phyloP scores from a whole-genome alignment of 1,139 yeast genomes.

The Geotrichum klebahnii region DNA sequence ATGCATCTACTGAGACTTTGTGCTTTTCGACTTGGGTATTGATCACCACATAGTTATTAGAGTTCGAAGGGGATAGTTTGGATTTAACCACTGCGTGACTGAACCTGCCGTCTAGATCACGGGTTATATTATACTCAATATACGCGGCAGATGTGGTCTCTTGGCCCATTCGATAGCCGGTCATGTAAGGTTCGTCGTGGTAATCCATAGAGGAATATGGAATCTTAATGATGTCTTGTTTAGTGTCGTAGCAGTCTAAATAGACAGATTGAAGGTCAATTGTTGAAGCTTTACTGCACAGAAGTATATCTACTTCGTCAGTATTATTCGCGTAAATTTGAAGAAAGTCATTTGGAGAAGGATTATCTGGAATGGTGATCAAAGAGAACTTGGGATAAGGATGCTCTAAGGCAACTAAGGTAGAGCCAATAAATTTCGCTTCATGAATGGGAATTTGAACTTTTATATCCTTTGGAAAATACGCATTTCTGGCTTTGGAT shows the following conservation, averaged over 20 bases:
- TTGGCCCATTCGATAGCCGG: conserved; percentile 11
- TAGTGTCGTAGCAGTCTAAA: conserved; percentile 9
- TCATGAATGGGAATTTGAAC: neutral
- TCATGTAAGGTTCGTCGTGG: conserved; percentile 12
- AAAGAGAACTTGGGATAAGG: conserved; percentile 1
- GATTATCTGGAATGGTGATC: neutral
- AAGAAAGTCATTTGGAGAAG: neutral
- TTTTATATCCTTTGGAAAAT: neutral
- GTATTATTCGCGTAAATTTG: conserved; percentile 7
- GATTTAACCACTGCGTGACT: conserved; percentile 17
- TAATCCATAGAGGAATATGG: conserved; percentile 13
- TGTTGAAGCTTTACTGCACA: conserved; percentile 4
- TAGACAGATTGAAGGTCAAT: neutral
- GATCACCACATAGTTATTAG: conserved; percentile 34
- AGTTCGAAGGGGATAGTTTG: conserved; percentile 11
- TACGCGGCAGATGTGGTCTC: conserved; percentile 11
- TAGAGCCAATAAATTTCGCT: neutral
- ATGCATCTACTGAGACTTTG: conserved; percentile 13
- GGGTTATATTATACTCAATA: conserved; percentile 12
- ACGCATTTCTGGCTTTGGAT: neutral
- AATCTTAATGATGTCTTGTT: conserved; percentile 5
- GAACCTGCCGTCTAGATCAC: conserved; percentile 8
- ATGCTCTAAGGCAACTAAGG: neutral
- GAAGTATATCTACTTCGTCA: conserved; percentile 4
- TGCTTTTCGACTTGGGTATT: conserved; percentile 31